Base-by-base conservation (phyloP, 73 alveolate genomes). In the Tetrahymena elliotti region DNA sequence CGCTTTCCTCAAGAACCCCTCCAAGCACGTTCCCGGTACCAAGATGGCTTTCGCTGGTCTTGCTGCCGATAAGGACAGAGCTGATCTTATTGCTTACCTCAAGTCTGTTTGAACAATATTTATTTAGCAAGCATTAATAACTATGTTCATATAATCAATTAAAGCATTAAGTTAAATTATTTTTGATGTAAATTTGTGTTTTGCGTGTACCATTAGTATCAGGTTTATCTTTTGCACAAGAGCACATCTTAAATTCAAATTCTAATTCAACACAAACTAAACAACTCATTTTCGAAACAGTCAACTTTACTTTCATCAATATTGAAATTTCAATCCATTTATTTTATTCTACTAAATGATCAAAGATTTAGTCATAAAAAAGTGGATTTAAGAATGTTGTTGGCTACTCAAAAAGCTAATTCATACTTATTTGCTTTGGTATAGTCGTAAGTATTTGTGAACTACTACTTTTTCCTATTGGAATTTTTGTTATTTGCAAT, bases 41-140 rank as follows among this genome's bases (percentile, higher is more conserved):
- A 96, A 97, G 41, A 97, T 97, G 99, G 99, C 99, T 84, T 97
- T 97, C 94, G 98, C 98, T 27, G 99, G 99, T 54, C 82, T 97
- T 37, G 96, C 97, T 34, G 96, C 94, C 39, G 97, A 97, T 33
- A 96, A 96, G 94, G 99, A 97, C 93, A 96, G 99, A 95, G 96
- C 97, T 22, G 99, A 97, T 95, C 95, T 97, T 41, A 96, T 97
- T 53, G 98, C 99, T 34, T 97, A 88, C 96, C 97, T 97, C 88
- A 68, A 68, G 88, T 68, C 88, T 68, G 38, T 68, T 68, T 68
- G 88, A 68, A 68, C 38, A 68, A 68, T 1, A 27, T 68, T 15
- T 40, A 10, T 40, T 2, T 68, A 68, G 88, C 88, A 68, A 47
- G 82, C 82, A 47, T 47, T 47, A 47, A 7, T 68, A 11, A 68